phyloP scores from a whole-genome alignment of 1,284 basidiomycete genomes.

The Cryptococcus neoformans region DNA sequence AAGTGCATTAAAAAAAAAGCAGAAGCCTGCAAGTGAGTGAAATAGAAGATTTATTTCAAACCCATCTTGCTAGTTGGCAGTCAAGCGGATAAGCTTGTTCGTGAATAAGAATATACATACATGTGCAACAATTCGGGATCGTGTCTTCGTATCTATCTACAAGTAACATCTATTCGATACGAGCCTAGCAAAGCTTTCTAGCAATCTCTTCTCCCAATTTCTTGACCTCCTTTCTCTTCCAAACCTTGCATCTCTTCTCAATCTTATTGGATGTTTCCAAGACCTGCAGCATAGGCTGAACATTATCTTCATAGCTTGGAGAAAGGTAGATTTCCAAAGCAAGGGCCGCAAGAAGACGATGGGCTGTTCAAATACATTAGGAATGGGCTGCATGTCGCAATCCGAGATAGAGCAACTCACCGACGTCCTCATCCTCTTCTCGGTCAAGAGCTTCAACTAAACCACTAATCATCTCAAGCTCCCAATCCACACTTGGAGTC shows the following conservation, averaged over 20 bases:
- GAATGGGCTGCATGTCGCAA: neutral
- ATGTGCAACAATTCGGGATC: no score
- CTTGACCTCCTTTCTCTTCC: conserved; percentile 57
- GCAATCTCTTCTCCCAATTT: conserved; percentile 65
- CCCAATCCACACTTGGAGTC: conserved; percentile 69
- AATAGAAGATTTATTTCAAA: no score
- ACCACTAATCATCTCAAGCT: conserved; percentile 74
- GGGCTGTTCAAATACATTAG: conserved; percentile 54
- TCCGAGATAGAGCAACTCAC: conserved; percentile 54
- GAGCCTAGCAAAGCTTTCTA: conserved; percentile 27
- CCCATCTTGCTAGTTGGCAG: no score
- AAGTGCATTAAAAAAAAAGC: no score
- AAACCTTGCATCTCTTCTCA: conserved; percentile 57
- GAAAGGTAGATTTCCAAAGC: conserved; percentile 68
- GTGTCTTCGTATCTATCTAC: no score
- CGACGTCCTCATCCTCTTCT: conserved; percentile 72
- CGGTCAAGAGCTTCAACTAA: conserved; percentile 67
- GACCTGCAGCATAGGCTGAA: conserved; percentile 67
- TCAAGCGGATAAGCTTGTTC: no score
- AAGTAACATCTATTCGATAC: no score
- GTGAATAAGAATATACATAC: no score
- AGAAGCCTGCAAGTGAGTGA: no score
- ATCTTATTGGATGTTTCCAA: conserved; percentile 58
- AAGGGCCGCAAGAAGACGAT: conserved; percentile 71
- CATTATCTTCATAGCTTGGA: conserved; percentile 55